These are phyloP conservation scores for Globisporangium parvum DNA, from an alignment of 352 stramenopile genomes.

Conservation along the genomic window DNA sequence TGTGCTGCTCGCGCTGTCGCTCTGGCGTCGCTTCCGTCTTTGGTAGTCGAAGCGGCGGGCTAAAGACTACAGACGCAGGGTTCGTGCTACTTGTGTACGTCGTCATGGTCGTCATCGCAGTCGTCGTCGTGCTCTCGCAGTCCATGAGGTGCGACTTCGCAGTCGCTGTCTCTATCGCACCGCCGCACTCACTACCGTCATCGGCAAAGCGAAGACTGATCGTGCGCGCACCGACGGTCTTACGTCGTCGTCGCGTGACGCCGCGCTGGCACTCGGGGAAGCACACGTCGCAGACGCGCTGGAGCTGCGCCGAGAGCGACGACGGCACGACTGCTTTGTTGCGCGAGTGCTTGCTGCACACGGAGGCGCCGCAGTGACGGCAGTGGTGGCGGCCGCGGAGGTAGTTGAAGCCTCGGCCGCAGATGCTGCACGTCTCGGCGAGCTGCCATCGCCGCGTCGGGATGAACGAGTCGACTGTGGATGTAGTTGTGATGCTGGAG, in stretches of 20 bases:
- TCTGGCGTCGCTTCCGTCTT: not conserved
- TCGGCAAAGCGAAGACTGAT: slow-evolving; percentile 9
- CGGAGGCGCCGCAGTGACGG: slow-evolving; percentile 63
- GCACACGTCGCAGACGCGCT: slow-evolving; percentile 75
- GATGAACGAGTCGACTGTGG: slow-evolving; percentile 41
- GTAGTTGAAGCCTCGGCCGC: slow-evolving; percentile 46
- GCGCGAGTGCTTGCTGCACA: slow-evolving; percentile 68
- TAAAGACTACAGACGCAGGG: not conserved
- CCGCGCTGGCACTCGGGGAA: slow-evolving; percentile 40
- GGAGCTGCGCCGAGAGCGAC: slow-evolving; percentile 52
- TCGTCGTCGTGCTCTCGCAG: slow-evolving; percentile 10
- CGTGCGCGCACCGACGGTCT: slow-evolving; percentile 12
- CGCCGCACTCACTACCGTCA: not conserved
- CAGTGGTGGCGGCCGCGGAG: slow-evolving; percentile 74
- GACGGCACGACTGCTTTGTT: slow-evolving; percentile 60
- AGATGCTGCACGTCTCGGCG: slow-evolving; percentile 51
- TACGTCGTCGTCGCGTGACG: slow-evolving; percentile 12
- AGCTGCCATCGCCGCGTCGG: slow-evolving; percentile 55
- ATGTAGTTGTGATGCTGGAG: not conserved
- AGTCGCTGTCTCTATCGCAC: slow-evolving; percentile 3
- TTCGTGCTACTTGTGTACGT: not conserved
- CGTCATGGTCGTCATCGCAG: not conserved
- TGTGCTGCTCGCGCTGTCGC: not conserved
- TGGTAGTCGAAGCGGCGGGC: not conserved
- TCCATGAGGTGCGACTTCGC: not conserved